Conservation (phyloP, 208 protist genomes). For the Angomonas deanei region DNA sequence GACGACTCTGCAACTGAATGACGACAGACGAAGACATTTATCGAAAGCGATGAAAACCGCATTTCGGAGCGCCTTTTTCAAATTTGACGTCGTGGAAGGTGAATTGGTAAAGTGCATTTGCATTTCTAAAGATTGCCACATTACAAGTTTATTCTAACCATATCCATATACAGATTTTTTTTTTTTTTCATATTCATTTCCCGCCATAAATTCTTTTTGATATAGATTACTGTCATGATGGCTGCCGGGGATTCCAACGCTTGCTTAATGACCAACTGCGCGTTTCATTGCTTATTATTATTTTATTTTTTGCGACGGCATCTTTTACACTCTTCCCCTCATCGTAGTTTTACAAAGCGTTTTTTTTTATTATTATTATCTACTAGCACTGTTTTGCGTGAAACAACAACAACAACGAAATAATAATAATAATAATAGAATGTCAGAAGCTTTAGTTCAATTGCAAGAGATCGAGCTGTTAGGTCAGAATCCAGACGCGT, state of each 20-base stretch:
- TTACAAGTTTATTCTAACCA: neutral
- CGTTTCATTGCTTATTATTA: too few relatives aligned
- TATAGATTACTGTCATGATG: too few relatives aligned
- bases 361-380: too few relatives aligned
- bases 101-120: neutral
- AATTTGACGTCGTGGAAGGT: neutral
- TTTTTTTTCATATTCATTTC: neutral
- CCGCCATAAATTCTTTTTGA: too few relatives aligned
- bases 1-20: too few relatives aligned
- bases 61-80: conserved; percentile 8
- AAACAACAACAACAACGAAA: neutral
- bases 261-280: too few relatives aligned
- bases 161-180: neutral
- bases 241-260: too few relatives aligned
- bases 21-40: neutral
- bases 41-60: conserved; percentile 4
- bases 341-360: too few relatives aligned
- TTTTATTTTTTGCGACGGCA: too few relatives aligned
- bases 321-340: too few relatives aligned
- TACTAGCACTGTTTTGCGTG: too few relatives aligned
- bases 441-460: conserved; percentile 64
- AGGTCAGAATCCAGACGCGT: conserved; percentile 68
- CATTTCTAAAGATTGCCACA: neutral
- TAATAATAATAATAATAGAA: neutral
- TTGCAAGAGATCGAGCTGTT: conserved; percentile 84